Conservation (phyloP, 1,284 basidiomycete species). For the Irpex lacteus region DNA sequence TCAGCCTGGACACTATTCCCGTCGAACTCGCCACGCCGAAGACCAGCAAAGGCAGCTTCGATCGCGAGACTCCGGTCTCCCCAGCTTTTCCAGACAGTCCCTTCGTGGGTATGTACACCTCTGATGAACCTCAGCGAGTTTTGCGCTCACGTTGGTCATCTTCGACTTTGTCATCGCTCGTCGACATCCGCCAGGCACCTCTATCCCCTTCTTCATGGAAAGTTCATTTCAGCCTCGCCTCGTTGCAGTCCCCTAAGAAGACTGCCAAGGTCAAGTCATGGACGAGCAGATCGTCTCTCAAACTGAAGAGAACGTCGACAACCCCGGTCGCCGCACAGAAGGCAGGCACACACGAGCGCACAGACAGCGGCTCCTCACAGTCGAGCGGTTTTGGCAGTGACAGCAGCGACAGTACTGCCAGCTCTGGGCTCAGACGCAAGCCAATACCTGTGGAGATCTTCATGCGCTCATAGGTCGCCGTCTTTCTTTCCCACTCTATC, state of each 20-base stretch:
- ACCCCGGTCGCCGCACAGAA: constrained; percentile 12
- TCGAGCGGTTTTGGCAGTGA: constrained; percentile 29
- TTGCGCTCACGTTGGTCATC: constrained; percentile 67
- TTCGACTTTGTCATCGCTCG: constrained; percentile 50
- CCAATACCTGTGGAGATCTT: constrained; percentile 66
- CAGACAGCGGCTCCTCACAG: constrained; percentile 35
- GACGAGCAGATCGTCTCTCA: constrained; percentile 1
- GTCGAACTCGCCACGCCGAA: constrained; percentile 21
- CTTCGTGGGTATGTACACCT: constrained; percentile 13
- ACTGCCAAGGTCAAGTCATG: constrained; percentile 13
- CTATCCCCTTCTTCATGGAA: constrained; percentile 33
- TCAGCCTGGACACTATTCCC: constrained; percentile 21
- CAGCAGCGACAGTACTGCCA: constrained; percentile 35
- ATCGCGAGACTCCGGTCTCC: constrained; percentile 10
- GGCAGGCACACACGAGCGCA: constrained; percentile 14
- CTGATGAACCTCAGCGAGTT: constrained; percentile 20
- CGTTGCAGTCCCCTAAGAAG: constrained; percentile 25
- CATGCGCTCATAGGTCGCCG: constrained; percentile 17
- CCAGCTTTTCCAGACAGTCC: constrained; percentile 21
- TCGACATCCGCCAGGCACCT: constrained; percentile 33
- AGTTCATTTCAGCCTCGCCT: constrained; percentile 41
- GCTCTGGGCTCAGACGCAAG: constrained; percentile 51
- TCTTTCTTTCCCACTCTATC: not conserved
- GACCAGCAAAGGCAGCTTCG: not conserved
- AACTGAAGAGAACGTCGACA: constrained; percentile 16